These are phyloP conservation scores for Platismatia glauca DNA, from an alignment of 495 filamentous ascomycete genomes.

Conservation along the genomic window DNA sequence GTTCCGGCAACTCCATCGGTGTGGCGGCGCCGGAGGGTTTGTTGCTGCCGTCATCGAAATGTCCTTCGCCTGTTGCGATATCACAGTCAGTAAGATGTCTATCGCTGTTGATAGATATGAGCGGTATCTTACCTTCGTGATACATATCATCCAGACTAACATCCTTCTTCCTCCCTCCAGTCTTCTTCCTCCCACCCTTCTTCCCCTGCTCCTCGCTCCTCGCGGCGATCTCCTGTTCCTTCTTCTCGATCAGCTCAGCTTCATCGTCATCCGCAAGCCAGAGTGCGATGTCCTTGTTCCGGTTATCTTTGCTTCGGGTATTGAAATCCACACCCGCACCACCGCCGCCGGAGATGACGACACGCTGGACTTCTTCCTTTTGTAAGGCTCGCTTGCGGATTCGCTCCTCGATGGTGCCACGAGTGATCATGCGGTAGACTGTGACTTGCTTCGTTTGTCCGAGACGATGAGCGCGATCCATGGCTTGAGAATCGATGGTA, in stretches of 20 bases:
- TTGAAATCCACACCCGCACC: conserved; percentile 86
- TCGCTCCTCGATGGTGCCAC: conserved; percentile 94
- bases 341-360: conserved; percentile 89
- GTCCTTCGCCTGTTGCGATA: conserved; percentile 66
- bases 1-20: conserved; percentile 52
- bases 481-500: conserved; percentile 95
- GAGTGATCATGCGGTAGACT: conserved; percentile 94
- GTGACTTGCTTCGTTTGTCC: conserved; percentile 94
- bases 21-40: conserved; percentile 80
- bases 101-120: background rate
- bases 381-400: conserved; percentile 96
- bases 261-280: conserved; percentile 96
- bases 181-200: conserved; percentile 43
- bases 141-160: conserved; percentile 94
- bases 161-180: conserved; percentile 54
- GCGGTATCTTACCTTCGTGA: conserved; percentile 71
- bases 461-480: conserved; percentile 97
- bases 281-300: conserved; percentile 91
- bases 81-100: conserved; percentile 6
- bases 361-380: conserved; percentile 98
- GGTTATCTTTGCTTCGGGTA: conserved; percentile 77
- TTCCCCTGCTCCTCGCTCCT: conserved; percentile 44
- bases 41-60: conserved; percentile 75
- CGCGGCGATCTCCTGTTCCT: conserved; percentile 72
- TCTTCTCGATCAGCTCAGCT: conserved; percentile 79